Evolutionary conservation across 2,329 filamentous ascomycete species (phyloP).

Genomic region (Zarea fungicola): DNA sequence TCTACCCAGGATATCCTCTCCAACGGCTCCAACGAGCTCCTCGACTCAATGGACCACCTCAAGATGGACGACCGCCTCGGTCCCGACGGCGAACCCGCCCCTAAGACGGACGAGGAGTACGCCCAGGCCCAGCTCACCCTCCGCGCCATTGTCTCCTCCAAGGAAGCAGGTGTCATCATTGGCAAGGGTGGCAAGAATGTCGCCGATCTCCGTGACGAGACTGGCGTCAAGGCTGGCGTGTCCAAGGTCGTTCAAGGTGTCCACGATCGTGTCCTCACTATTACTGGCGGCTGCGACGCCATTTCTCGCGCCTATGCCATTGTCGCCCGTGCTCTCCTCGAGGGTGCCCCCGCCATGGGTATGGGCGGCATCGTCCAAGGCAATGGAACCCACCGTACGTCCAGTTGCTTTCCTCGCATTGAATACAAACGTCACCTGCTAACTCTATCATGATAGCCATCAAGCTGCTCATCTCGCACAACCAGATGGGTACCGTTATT

Average conservation of each 20-base stretch:
- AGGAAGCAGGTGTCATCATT: slow-evolving; percentile 98
- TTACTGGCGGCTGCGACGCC: slow-evolving; percentile 82
- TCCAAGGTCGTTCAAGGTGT: slow-evolving; percentile 98
- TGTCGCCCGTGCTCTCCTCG: slow-evolving; percentile 84
- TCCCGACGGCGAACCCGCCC: slow-evolving; percentile 70
- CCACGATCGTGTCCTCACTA: slow-evolving; percentile 93
- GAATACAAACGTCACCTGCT: background rate
- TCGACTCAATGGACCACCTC: slow-evolving; percentile 59
- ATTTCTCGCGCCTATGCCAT: slow-evolving; percentile 90
- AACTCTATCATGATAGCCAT: slow-evolving; percentile 57
- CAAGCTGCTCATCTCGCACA: slow-evolving; percentile 97
- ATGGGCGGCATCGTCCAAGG: slow-evolving; percentile 87
- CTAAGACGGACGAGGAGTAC: slow-evolving; percentile 96
- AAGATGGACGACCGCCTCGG: slow-evolving; percentile 62
- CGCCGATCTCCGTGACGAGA: slow-evolving; percentile 93
- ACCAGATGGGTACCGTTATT: slow-evolving; percentile 99
- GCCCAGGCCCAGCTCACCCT: slow-evolving; percentile 87
- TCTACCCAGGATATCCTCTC: slow-evolving; percentile 55
- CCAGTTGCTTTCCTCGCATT: background rate
- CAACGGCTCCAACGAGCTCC: slow-evolving; percentile 55
- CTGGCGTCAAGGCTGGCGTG: slow-evolving; percentile 94
- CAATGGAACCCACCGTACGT: slow-evolving; percentile 86
- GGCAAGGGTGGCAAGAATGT: slow-evolving; percentile 99
- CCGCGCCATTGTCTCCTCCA: slow-evolving; percentile 95
- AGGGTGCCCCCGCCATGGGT: slow-evolving; percentile 89